phyloP scores from a whole-genome alignment of 75 land plant species.

The Pinus tabuliformis region DNA sequence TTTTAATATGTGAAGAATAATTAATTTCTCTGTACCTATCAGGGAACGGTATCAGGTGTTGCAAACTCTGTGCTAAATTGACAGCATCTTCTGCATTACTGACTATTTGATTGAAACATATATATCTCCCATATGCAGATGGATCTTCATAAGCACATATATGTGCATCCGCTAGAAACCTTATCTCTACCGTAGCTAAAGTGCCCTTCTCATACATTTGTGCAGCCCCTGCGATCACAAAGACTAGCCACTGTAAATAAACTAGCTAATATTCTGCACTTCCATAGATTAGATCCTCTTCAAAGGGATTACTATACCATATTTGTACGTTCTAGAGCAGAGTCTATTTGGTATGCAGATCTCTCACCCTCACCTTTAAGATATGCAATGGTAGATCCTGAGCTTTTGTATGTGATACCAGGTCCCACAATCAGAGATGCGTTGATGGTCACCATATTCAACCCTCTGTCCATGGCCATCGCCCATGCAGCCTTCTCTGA shows the following conservation, averaged over 20 bases:
- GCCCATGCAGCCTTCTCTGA: constrained; percentile 94
- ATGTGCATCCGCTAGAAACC: constrained; percentile 77
- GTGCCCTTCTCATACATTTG: constrained; percentile 73
- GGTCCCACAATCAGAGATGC: constrained; percentile 53
- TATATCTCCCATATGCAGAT: constrained; percentile 69
- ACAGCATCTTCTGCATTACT: constrained; percentile 48
- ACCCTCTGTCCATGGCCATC: constrained; percentile 72
- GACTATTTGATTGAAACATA: constrained; percentile 72
- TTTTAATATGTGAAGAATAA: too few species aligned
- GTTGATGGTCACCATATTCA: constrained; percentile 76
- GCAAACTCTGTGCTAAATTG: constrained; percentile 30
- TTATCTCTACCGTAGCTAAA: constrained; percentile 64
- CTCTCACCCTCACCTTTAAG: constrained; percentile 3
- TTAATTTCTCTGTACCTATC: not conserved
- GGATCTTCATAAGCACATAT: constrained; percentile 52
- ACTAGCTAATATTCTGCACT: too few species aligned
- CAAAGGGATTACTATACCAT: too few species aligned
- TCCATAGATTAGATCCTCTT: too few species aligned
- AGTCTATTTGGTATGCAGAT: too few species aligned
- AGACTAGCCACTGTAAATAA: too few species aligned
- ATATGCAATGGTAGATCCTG: constrained; percentile 21
- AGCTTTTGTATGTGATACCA: constrained; percentile 13
- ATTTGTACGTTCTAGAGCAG: too few species aligned
- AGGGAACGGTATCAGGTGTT: constrained; percentile 17
- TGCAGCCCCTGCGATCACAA: constrained; percentile 36